Evolutionary conservation across 805 yeast genomes (phyloP).

Genomic region (Komagataella mondaviorum): DNA sequence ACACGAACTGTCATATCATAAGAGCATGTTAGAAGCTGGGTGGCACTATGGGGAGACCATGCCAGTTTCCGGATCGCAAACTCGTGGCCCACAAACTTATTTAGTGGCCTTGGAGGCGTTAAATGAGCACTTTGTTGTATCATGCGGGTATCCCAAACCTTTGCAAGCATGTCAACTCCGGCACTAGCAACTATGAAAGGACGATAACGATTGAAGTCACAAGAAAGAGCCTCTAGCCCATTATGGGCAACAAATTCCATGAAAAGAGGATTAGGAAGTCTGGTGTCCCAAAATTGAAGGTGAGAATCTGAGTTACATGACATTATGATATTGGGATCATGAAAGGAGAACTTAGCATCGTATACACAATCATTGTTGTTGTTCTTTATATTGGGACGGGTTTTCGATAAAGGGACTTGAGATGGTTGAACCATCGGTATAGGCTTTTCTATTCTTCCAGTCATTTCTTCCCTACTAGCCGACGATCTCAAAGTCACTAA

Average conservation of each 20-base stretch:
- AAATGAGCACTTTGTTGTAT: conserved; percentile 29
- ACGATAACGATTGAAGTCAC: conserved; percentile 89
- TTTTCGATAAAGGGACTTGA: conserved; percentile 21
- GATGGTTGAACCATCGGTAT: conserved; percentile 6
- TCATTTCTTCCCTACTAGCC: conserved; percentile 14
- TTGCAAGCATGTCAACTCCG: conserved; percentile 79
- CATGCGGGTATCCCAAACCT: conserved; percentile 84
- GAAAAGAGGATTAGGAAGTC: conserved; percentile 50
- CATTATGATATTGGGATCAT: conserved; percentile 54
- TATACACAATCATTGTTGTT: conserved; percentile 50
- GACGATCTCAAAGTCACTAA: conserved; percentile 35
- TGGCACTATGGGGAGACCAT: conserved; percentile 84
- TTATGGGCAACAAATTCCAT: conserved; percentile 58
- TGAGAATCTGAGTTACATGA: conserved; percentile 67
- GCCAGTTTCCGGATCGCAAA: conserved; percentile 71
- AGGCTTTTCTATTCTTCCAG: conserved; percentile 8
- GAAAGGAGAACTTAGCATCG: conserved; percentile 75
- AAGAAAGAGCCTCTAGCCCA: conserved; percentile 66
- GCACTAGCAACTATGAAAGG: conserved; percentile 71
- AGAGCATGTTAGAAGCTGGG: conserved; percentile 58
- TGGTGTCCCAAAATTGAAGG: conserved; percentile 69
- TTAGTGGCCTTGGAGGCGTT: conserved; percentile 53
- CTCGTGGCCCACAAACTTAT: conserved; percentile 77
- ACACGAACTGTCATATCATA: conserved; percentile 89
- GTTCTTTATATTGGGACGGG: conserved; percentile 17